Evolutionary conservation across 2,329 filamentous ascomycete species (phyloP), one percentile per base, ranked within the genome.

Genomic region (Fusarium nurragi): DNA sequence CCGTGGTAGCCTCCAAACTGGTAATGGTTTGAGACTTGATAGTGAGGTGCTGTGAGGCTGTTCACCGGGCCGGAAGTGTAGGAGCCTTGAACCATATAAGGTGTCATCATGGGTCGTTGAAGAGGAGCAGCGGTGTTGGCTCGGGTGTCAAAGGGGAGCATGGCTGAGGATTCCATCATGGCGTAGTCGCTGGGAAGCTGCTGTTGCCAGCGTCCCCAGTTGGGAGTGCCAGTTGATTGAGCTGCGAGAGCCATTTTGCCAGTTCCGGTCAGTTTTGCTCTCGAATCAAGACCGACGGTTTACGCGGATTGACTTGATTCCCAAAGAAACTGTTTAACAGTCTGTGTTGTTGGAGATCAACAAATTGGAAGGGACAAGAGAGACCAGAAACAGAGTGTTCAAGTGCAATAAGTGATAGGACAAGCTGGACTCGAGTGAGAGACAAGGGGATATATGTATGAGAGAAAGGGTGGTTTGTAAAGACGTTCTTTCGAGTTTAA

Each of bases 171-270:
- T 44, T 83, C 81, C 78, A 86, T 81, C 73, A 84, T 79, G 58
- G 72, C 62, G 68, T 84, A 86, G 34, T 83, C 81, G 45, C 74
- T 68, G 14, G 75, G 77, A 40, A 84, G 79, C 38, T 85, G 83
- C 58, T 82, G 75, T 65, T 80, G 76, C 82, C 84, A 87, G 67
- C 83, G 83, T 69, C 79, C 81, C 86, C 86, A 88, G 76, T 76
- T 78, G 50, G 80, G 77, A 65, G 78, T 71, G 43, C 77, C 77
- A 59, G 80, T 75, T 53, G 80, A 73, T 70, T 82, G 79, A 71
- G 79, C 76, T 54, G 80, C 78, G 69, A 84, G 78, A 68, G 82
- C 81, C 83, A 87, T 78, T 57, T 64, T 71, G 67, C 53, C 41
- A 54, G 34, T 56, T 48, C 23, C 58, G 37, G 57, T 68, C 64